Percentiles rank a stretch among this genome's conserved stretches.
Conservation (phyloP, 805 yeast genomes). For the Candida dajiaensis region DNA sequence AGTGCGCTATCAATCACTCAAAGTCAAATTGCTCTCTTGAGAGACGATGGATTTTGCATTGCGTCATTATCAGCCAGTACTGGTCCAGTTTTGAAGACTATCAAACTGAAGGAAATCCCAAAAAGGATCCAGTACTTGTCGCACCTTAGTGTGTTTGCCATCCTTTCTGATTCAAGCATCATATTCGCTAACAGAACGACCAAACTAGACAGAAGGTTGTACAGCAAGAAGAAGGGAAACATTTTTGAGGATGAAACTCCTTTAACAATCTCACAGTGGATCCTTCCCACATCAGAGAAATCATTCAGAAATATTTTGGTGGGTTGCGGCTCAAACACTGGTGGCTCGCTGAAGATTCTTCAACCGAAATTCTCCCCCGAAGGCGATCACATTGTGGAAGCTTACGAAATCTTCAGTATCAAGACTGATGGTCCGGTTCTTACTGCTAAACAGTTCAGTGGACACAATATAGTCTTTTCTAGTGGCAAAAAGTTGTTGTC, state of each 20-base stretch:
- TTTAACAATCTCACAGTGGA: slow-evolving; percentile 29
- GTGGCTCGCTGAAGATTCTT: slow-evolving; percentile 20
- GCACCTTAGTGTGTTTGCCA: slow-evolving; percentile 18
- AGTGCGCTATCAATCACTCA: slow-evolving; percentile 7
- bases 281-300: slow-evolving; percentile 18
- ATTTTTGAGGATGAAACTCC: slow-evolving; percentile 24
- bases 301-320: slow-evolving; percentile 25
- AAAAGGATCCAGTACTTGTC: slow-evolving; percentile 23
- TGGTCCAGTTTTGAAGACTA: slow-evolving; percentile 18
- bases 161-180: slow-evolving; percentile 15
- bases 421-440: slow-evolving; percentile 21
- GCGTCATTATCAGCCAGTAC: slow-evolving; percentile 12
- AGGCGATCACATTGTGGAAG: slow-evolving; percentile 7
- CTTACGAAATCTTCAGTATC: slow-evolving; percentile 11
- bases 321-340: slow-evolving; percentile 25
- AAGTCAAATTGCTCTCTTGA: slow-evolving; percentile 20
- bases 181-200: slow-evolving; percentile 14
- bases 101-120: slow-evolving; percentile 23
- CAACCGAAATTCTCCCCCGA: slow-evolving; percentile 10
- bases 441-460: slow-evolving; percentile 14
- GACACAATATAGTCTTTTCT: slow-evolving; percentile 14
- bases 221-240: background rate
- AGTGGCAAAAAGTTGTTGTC: slow-evolving; percentile 12
- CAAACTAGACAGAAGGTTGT: slow-evolving; percentile 7
- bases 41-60: slow-evolving; percentile 30